These are phyloP conservation scores for Debaryomyces coudertii DNA, from an alignment of 1,139 yeast genomes.

Conservation along the genomic window DNA sequence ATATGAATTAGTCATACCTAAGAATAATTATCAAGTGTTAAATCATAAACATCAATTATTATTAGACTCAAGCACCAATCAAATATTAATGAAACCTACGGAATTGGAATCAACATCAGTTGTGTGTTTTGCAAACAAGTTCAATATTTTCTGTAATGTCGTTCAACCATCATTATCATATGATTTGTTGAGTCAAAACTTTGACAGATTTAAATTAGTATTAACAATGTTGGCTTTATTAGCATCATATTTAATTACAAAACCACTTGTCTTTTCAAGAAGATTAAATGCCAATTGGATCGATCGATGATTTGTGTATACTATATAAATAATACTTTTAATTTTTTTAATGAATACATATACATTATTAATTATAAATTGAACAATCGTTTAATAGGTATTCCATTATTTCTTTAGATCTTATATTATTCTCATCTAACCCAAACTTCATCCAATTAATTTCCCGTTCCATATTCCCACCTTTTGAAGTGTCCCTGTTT, in stretches of 20 bases:
- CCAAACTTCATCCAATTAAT: slow-evolving; percentile 38
- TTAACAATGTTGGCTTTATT: slow-evolving; percentile 60
- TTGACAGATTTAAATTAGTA: slow-evolving; percentile 67
- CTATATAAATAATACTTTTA: background rate
- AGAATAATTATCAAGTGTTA: slow-evolving; percentile 46
- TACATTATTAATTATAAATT: slow-evolving; percentile 13
- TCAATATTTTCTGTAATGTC: slow-evolving; percentile 74
- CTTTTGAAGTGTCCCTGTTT: slow-evolving; percentile 8
- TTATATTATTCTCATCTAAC: slow-evolving; percentile 18
- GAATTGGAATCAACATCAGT: slow-evolving; percentile 80
- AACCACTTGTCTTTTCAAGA: slow-evolving; percentile 62
- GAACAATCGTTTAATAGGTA: slow-evolving; percentile 23
- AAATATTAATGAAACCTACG: slow-evolving; percentile 61
- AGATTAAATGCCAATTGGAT: slow-evolving; percentile 44
- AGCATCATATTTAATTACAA: slow-evolving; percentile 45
- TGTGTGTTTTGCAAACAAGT: slow-evolving; percentile 63
- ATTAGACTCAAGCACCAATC: slow-evolving; percentile 34
- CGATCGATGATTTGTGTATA: slow-evolving; percentile 17
- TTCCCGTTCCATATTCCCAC: slow-evolving; percentile 12
- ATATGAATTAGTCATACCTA: slow-evolving; percentile 64
- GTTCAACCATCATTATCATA: slow-evolving; percentile 83
- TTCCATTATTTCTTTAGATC: slow-evolving; percentile 25
- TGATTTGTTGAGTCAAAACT: slow-evolving; percentile 69
- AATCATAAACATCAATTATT: slow-evolving; percentile 41
- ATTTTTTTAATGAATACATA: background rate